Evolutionary conservation across 805 yeast species (phyloP), one percentile per base, ranked within the genome.

Genomic region (Candida railenensis): DNA sequence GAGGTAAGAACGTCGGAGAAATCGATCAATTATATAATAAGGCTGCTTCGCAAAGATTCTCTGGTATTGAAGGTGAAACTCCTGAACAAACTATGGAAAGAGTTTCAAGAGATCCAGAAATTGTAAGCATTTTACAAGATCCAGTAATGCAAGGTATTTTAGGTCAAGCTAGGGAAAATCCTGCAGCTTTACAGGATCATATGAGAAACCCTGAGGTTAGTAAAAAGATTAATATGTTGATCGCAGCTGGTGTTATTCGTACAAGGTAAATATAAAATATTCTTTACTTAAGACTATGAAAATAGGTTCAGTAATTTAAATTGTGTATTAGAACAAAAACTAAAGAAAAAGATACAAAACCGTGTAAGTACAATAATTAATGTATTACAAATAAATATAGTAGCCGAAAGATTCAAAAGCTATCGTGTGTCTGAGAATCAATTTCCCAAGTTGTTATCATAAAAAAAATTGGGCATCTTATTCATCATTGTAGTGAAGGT

Each of bases 201-300:
- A 90, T 94, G 97, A 87, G 82, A 77, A 94, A 94, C 71, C 98
- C 99, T 36, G 95, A 83, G 50, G 87, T 94, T 43, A 81, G 83
- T 62, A 85, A 83, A 67, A 94, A 94, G 81, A 83, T 94, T 58
- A 85, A 87, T 67, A 78, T 87, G 57, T 79, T 94, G 67, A 85
- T 91, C 65, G 96, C 97, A 47, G 97, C 98, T 16, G 99, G 99
- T 66, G 87, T 94, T 47, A 91, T 94, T 61, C 85, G 96, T 65
- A 89, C 96, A 28, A 84, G 96, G 63, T 85, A 64, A 50, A 16
- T 11, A n/a, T 15, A 37, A 28, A 22, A 25, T 25, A 34, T 22
- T 32, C 34, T n/a, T n/a, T n/a, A n/a, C n/a, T n/a, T n/a, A n/a
- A n/a, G n/a, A n/a, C n/a, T n/a, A n/a, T n/a, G n/a, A n/a, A n/a